Conservation (phyloP, 2,329 filamentous ascomycete species). For the Penicillium brevicompactum region DNA sequence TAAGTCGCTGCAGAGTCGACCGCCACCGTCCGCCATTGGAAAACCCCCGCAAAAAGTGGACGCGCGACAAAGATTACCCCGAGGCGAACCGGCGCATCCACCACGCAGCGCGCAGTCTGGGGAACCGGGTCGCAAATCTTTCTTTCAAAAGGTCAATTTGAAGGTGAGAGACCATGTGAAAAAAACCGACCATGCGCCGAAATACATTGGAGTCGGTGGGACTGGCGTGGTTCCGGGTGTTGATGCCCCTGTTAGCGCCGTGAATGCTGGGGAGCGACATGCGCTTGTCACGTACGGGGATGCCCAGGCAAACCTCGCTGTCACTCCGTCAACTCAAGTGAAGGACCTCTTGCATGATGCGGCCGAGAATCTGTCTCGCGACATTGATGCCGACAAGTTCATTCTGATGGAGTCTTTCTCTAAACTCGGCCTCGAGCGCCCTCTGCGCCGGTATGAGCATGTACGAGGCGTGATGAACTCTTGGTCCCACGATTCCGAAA, state of each 20-base stretch:
- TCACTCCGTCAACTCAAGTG: slow-evolving; percentile 73
- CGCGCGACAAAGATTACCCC: not conserved
- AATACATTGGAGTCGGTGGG: slow-evolving; percentile 25
- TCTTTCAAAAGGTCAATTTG: slow-evolving; percentile 32
- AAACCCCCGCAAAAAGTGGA: not conserved
- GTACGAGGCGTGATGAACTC: slow-evolving; percentile 89
- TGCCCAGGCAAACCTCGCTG: slow-evolving; percentile 68
- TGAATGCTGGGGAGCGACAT: slow-evolving; percentile 75
- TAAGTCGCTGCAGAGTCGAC: slow-evolving; percentile 1
- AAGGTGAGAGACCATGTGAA: slow-evolving; percentile 17
- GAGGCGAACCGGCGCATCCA: not conserved
- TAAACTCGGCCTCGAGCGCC: slow-evolving; percentile 76
- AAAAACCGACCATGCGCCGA: slow-evolving; percentile 16
- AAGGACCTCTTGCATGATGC: slow-evolving; percentile 72
- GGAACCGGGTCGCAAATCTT: slow-evolving; percentile 31
- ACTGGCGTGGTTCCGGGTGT: slow-evolving; percentile 52
- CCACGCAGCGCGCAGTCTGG: not conserved
- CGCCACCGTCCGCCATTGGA: slow-evolving; percentile 6
- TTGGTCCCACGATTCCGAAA: slow-evolving; percentile 82
- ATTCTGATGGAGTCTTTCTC: slow-evolving; percentile 78
- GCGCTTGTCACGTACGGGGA: slow-evolving; percentile 74
- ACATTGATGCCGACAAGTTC: slow-evolving; percentile 65
- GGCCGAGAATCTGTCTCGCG: slow-evolving; percentile 62
- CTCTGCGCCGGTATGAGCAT: slow-evolving; percentile 80
- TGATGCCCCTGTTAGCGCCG: slow-evolving; percentile 78